Conservation (phyloP, 2,329 filamentous ascomycete species). For the Albophoma yamanashiensis region DNA sequence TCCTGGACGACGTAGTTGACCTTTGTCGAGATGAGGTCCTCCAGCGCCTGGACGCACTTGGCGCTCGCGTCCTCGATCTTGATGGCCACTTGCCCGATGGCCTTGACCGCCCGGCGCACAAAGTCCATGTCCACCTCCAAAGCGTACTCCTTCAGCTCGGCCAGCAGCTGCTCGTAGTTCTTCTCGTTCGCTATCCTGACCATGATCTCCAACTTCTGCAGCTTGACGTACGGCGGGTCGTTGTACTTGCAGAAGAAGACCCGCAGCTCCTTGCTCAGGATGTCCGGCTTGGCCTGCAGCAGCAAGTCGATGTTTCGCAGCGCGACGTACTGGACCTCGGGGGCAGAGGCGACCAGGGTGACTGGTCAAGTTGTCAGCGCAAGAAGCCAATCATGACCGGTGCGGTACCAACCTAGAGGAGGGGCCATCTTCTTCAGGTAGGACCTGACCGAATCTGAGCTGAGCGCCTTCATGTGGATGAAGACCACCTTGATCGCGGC, state of each 20-base stretch:
- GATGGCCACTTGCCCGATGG: conserved; percentile 95
- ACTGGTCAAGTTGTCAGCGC: conserved; percentile 38
- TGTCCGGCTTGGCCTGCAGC: conserved; percentile 90
- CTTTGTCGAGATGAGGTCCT: conserved; percentile 93
- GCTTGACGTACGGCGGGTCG: conserved; percentile 92
- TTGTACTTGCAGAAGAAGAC: conserved; percentile 99
- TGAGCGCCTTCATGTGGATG: conserved; percentile 83
- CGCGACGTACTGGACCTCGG: conserved; percentile 96
- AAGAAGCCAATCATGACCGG: not conserved
- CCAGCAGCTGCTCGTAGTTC: conserved; percentile 89
- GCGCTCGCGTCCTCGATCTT: conserved; percentile 95
- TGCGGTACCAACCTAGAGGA: conserved; percentile 56
- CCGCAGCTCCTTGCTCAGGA: conserved; percentile 90
- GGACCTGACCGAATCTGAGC: conserved; percentile 64
- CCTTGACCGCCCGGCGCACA: conserved; percentile 84
- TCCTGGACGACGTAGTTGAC: conserved; percentile 99
- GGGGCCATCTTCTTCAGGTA: conserved; percentile 99
- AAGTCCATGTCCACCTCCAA: conserved; percentile 99
- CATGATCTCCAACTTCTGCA: conserved; percentile 98
- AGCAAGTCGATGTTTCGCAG: conserved; percentile 92
- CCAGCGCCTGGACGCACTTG: conserved; percentile 85
- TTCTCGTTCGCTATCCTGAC: conserved; percentile 96
- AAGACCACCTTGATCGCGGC: conserved; percentile 98
- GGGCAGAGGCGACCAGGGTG: conserved; percentile 86
- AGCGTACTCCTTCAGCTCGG: conserved; percentile 94